Conservation (phyloP, 176 grass and related monocot genomes). For the Hordeum vulgare region MorexV3_pseudomolecules_assembly NC_058518.1:441003917-441004416, state of each 20-base stretch:
- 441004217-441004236: background rate
- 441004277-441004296: background rate
- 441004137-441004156: background rate
- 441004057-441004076: no score
- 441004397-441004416: slow-evolving; percentile 83
- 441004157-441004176: background rate
- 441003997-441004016: no score
- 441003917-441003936: no score
- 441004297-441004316: background rate
- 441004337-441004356: slow-evolving; percentile 73
- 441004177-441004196: background rate
- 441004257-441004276: slow-evolving; percentile 8
- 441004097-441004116: background rate
- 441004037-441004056: no score
- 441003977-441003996: no score
- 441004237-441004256: slow-evolving; percentile 4
- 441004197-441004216: background rate
- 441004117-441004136: background rate
- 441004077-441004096: background rate
- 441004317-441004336: slow-evolving; percentile 21
- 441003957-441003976: no score
- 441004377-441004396: slow-evolving; percentile 79
- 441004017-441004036: no score
- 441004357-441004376: slow-evolving; percentile 90
- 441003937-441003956: no score